Percentiles rank a stretch among this genome's conserved stretches.
Conservation (phyloP, 495 filamentous ascomycete species). For the Hypoxylon perforatum region DNA sequence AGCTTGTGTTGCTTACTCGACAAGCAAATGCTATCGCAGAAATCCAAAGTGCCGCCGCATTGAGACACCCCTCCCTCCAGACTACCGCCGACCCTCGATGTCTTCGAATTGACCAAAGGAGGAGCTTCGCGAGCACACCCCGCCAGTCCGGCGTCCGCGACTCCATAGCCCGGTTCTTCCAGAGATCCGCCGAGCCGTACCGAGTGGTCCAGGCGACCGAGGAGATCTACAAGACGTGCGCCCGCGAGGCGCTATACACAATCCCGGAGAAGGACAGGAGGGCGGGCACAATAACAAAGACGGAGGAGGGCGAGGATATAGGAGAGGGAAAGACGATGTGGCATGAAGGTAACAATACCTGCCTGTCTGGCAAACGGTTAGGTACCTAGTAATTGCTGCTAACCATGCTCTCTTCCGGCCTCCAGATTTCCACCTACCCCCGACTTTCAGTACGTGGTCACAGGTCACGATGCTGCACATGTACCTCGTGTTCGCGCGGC, state of each 20-base stretch:
- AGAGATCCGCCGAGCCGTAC: slow-evolving; percentile 71
- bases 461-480: slow-evolving; percentile 96
- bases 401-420: slow-evolving; percentile 7
- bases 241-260: slow-evolving; percentile 77
- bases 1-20: slow-evolving; percentile 44
- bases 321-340: slow-evolving; percentile 81
- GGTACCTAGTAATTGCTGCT: slow-evolving; percentile 56
- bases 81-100: neutral
- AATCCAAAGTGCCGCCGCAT: slow-evolving; percentile 30
- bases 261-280: slow-evolving; percentile 69
- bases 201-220: slow-evolving; percentile 82
- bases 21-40: slow-evolving; percentile 31
- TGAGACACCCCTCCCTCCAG: slow-evolving; percentile 26
- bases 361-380: neutral
- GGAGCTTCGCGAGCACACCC: slow-evolving; percentile 38
- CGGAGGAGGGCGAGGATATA: slow-evolving; percentile 78
- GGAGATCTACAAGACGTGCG: slow-evolving; percentile 80
- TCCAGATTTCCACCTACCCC: slow-evolving; percentile 68
- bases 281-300: slow-evolving; percentile 68
- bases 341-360: slow-evolving; percentile 72
- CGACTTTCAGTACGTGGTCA: slow-evolving; percentile 94
- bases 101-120: slow-evolving; percentile 25
- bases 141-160: slow-evolving; percentile 28
- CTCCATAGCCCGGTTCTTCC: slow-evolving; percentile 27
- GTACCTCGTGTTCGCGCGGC: slow-evolving; percentile 89